Evolutionary conservation across 352 stramenopile genomes (phyloP).

Genomic region (Pythium apleroticum): DNA sequence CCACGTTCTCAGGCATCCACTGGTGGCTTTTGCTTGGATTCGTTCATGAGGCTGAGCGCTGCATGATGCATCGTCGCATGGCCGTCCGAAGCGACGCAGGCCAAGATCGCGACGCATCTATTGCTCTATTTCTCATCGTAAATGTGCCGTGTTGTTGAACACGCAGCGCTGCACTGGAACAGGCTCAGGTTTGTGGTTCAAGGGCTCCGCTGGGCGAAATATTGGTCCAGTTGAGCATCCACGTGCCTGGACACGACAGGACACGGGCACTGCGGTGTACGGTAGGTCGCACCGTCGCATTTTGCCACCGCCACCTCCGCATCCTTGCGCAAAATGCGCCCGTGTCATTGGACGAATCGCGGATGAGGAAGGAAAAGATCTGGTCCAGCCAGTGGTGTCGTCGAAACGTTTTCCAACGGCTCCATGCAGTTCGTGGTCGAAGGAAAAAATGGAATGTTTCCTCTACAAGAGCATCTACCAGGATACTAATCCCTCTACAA

Average conservation of each 20-base stretch:
- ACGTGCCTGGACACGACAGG: not conserved
- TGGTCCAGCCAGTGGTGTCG: slow-evolving; percentile 9
- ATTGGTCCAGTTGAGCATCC: not conserved
- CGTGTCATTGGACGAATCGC: slow-evolving; percentile 15
- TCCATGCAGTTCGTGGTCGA: slow-evolving; percentile 11
- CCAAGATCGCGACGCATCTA: not conserved
- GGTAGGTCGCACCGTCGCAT: slow-evolving; percentile 1
- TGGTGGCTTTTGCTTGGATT: too few relatives aligned
- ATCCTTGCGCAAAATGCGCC: not conserved
- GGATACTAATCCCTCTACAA: slow-evolving; percentile 21
- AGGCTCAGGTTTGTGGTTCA: not conserved
- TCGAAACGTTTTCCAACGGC: slow-evolving; percentile 31
- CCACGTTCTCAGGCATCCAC: not conserved
- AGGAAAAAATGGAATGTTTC: slow-evolving; percentile 22
- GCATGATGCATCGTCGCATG: not conserved
- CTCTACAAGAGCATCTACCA: slow-evolving; percentile 19
- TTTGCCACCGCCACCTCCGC: not conserved
- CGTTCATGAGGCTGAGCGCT: not conserved
- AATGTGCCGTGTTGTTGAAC: not conserved
- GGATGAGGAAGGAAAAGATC: slow-evolving; percentile 6
- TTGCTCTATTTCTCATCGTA: not conserved
- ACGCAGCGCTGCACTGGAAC: not conserved
- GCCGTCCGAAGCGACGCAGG: not conserved
- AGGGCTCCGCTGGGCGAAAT: not conserved
- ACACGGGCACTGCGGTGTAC: not conserved